phyloP scores from a whole-genome alignment of 1,139 yeast species.

The Debaryomycetaceae sp. region DNA sequence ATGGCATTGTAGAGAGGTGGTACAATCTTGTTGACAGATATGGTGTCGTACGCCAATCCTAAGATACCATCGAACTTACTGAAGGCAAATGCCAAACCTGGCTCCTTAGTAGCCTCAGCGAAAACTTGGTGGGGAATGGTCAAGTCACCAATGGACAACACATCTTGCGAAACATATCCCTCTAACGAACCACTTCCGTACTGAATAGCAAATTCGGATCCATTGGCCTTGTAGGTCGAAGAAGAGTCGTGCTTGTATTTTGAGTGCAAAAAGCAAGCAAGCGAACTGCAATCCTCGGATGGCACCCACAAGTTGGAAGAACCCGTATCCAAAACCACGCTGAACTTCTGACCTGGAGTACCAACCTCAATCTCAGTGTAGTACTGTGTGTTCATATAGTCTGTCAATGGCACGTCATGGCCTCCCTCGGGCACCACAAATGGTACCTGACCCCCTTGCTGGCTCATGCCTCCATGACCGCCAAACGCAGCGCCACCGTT shows the following conservation, averaged over 20 bases:
- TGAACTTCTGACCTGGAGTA: constrained; percentile 89
- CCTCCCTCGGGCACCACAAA: constrained; percentile 35
- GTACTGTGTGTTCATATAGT: constrained; percentile 93
- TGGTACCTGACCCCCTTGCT: constrained; percentile 45
- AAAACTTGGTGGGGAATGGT: constrained; percentile 83
- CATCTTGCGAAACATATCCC: constrained; percentile 87
- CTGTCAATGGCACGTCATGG: constrained; percentile 79
- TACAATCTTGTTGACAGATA: constrained; percentile 80
- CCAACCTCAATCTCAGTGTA: constrained; percentile 87
- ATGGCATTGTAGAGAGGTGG: constrained; percentile 95
- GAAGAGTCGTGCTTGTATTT: constrained; percentile 84
- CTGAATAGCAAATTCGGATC: constrained; percentile 76
- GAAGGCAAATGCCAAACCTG: constrained; percentile 96
- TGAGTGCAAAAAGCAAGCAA: constrained; percentile 91
- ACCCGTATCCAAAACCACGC: constrained; percentile 91
- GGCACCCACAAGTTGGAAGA: constrained; percentile 98
- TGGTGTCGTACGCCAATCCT: constrained; percentile 90
- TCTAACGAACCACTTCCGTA: constrained; percentile 93
- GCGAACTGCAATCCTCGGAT: constrained; percentile 77
- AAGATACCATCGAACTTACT: constrained; percentile 97
- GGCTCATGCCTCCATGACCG: constrained; percentile 19
- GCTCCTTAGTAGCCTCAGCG: constrained; percentile 96
- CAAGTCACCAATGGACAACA: constrained; percentile 77
- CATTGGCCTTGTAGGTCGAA: constrained; percentile 79
- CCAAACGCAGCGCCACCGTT: constrained; percentile 34